These are phyloP conservation scores for Calonectria fujianensis DNA, from an alignment of 2,329 filamentous ascomycete species.

Conservation along the genomic window DNA sequence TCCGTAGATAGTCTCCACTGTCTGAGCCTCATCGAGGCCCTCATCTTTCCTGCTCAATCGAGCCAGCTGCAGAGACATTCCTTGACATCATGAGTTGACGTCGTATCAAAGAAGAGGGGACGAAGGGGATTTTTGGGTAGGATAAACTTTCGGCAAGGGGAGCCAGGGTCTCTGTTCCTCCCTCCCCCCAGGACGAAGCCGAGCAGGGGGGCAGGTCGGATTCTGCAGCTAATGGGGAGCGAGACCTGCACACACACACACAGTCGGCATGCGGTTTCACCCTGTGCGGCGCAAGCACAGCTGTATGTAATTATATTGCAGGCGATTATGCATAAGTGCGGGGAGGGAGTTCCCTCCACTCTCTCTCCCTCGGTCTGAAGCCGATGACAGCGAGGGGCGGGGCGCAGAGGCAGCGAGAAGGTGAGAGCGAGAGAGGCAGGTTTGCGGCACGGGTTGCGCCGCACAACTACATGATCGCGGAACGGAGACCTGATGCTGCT, in stretches of 20 bases:
- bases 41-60: neutral
- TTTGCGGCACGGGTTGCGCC: neutral
- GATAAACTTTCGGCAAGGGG: conserved; percentile 27
- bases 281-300: conserved; percentile 3
- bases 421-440: neutral
- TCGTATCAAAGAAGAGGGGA: conserved; percentile 11
- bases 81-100: conserved; percentile 17
- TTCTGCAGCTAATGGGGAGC: neutral
- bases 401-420: neutral
- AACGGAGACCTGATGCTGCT: neutral
- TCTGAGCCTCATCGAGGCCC: conserved; percentile 6
- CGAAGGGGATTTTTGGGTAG: conserved; percentile 15
- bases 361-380: conserved; percentile 16
- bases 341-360: neutral
- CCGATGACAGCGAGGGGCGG: conserved; percentile 2
- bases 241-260: neutral
- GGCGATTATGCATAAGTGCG: conserved; percentile 20
- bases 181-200: neutral
- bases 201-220: neutral
- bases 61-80: conserved; percentile 4
- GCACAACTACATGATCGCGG: neutral
- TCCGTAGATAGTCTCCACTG: neutral
- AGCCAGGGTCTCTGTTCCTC: neutral
- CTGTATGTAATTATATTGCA: conserved; percentile 26
- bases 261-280: conserved; percentile 5